These are phyloP conservation scores for Russula earlei DNA, from an alignment of 768 basidiomycete species.

Conservation along the genomic window DNA sequence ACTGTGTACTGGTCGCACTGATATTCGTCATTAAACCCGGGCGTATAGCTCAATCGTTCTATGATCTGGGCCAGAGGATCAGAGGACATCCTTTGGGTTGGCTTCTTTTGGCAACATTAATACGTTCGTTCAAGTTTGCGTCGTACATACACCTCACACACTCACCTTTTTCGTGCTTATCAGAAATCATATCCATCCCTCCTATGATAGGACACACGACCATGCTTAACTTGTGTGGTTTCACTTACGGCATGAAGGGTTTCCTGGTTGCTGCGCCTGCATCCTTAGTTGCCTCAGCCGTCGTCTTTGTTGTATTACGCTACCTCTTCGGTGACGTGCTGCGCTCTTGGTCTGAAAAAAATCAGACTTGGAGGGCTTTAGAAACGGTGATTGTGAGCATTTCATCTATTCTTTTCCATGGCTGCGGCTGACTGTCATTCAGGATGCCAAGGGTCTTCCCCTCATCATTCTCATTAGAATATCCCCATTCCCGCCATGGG, in stretches of 20 bases:
- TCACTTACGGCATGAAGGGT: conserved; percentile 75
- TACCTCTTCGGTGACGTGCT: conserved; percentile 47
- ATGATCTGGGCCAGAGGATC: conserved; percentile 56
- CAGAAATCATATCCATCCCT: conserved; percentile 46
- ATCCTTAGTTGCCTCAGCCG: conserved; percentile 53
- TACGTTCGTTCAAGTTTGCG: conserved; percentile 42
- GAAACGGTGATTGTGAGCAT: conserved; percentile 62
- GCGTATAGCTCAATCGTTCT: conserved; percentile 58
- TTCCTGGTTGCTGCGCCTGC: conserved; percentile 53
- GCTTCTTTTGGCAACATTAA: conserved; percentile 40
- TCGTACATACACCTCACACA: neutral
- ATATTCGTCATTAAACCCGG: conserved; percentile 49
- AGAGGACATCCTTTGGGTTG: conserved; percentile 53
- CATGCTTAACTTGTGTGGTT: conserved; percentile 58
- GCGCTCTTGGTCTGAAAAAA: conserved; percentile 48
- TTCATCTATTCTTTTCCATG: neutral
- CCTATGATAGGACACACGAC: conserved; percentile 64
- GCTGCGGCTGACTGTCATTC: neutral
- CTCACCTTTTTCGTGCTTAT: neutral
- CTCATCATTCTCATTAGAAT: conserved; percentile 73
- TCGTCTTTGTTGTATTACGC: conserved; percentile 54
- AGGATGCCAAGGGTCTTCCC: conserved; percentile 71
- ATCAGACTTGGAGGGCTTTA: conserved; percentile 68
- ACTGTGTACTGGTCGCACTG: conserved; percentile 33
- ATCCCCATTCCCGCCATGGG: conserved; percentile 82